Conservation (phyloP, 495 filamentous ascomycete species). For the Chaetomidium leptoderma region DNA sequence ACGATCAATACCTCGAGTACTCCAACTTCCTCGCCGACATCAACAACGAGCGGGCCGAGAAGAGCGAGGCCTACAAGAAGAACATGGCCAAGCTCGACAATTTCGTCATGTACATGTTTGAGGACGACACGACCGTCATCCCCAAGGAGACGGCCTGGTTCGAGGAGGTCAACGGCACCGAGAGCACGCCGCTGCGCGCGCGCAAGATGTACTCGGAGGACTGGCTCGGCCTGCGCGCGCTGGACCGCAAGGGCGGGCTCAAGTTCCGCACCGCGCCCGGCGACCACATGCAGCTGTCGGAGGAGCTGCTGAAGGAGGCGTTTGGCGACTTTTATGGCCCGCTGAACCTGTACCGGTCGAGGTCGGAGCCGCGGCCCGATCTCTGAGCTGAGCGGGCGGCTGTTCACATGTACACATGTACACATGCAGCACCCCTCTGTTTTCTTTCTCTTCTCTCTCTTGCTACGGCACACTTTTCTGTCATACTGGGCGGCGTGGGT, state of each 20-base stretch:
- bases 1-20: slow-evolving; percentile 70
- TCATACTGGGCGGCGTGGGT: background rate
- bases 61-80: slow-evolving; percentile 69
- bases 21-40: slow-evolving; percentile 98
- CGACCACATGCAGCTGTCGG: slow-evolving; percentile 76
- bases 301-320: slow-evolving; percentile 58
- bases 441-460: background rate
- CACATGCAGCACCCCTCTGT: background rate
- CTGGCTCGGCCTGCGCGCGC: slow-evolving; percentile 79
- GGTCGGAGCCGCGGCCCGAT: slow-evolving; percentile 22
- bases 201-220: slow-evolving; percentile 79
- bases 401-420: background rate
- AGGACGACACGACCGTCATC: slow-evolving; percentile 77
- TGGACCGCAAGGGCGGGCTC: slow-evolving; percentile 77
- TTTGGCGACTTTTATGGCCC: slow-evolving; percentile 73
- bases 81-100: slow-evolving; percentile 66
- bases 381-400: slow-evolving; percentile 24
- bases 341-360: slow-evolving; percentile 26
- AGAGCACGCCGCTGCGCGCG: slow-evolving; percentile 64
- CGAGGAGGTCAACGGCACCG: slow-evolving; percentile 72
- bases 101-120: slow-evolving; percentile 89
- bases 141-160: slow-evolving; percentile 94
- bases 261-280: slow-evolving; percentile 68
- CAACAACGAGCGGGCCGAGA: slow-evolving; percentile 80
- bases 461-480: background rate